phyloP scores from a whole-genome alignment of 148 eudicot species.

The Vaccinium myrtillus region DNA sequence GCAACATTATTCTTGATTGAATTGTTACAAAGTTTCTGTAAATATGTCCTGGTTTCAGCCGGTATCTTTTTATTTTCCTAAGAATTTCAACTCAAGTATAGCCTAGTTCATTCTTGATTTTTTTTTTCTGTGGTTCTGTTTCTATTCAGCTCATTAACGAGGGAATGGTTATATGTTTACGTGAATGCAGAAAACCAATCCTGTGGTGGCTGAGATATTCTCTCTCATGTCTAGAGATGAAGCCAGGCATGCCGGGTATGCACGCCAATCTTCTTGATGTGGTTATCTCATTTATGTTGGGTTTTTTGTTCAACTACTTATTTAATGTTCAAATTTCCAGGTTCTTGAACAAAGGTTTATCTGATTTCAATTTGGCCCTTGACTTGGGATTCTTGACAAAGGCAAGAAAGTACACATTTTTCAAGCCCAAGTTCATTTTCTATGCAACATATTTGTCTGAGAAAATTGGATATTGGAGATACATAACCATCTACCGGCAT shows the following conservation, averaged over 20 bases:
- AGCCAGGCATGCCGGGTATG: slow-evolving; percentile 99
- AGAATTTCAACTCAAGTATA: too few species aligned
- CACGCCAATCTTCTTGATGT: neutral
- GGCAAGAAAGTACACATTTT: slow-evolving; percentile 95
- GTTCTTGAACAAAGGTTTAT: slow-evolving; percentile 95
- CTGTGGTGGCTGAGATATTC: slow-evolving; percentile 97
- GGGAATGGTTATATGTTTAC: neutral
- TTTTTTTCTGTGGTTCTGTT: neutral
- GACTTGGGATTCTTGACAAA: slow-evolving; percentile 94
- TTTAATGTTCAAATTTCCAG: slow-evolving; percentile 32
- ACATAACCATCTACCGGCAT: slow-evolving; percentile 95
- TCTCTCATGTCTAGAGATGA: slow-evolving; percentile 99
- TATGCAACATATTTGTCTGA: slow-evolving; percentile 93
- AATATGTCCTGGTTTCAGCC: neutral
- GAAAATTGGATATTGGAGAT: slow-evolving; percentile 99
- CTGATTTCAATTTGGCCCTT: slow-evolving; percentile 92
- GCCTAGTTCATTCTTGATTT: too few species aligned
- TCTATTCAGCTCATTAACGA: neutral
- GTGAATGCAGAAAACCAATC: slow-evolving; percentile 88
- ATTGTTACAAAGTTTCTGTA: neutral
- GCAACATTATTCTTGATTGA: neutral
- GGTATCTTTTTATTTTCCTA: neutral
- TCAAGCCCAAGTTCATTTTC: slow-evolving; percentile 99
- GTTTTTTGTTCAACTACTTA: neutral
- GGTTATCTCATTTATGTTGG: neutral